These are phyloP conservation scores for Alloascoidea africana DNA, from an alignment of 805 yeast genomes.

Conservation along the genomic window DNA sequence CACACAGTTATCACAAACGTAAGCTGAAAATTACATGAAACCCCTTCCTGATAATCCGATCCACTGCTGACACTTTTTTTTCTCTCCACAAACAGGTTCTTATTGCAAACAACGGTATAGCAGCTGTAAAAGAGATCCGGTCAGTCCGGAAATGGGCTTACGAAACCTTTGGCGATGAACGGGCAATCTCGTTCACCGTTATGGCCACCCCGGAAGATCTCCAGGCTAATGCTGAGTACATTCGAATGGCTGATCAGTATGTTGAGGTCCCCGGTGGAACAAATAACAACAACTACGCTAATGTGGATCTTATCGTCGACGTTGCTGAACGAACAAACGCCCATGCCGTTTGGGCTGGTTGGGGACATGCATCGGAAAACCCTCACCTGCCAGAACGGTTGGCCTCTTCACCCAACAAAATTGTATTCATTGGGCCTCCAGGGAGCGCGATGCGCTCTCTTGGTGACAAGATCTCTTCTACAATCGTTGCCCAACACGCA, in stretches of 20 bases:
- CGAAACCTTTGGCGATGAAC: constrained; percentile 95
- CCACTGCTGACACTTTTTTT: neutral
- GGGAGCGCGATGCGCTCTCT: constrained; percentile 99
- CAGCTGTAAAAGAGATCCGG: constrained; percentile 96
- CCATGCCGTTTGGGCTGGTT: constrained; percentile 99
- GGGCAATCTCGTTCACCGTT: constrained; percentile 84
- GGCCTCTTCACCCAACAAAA: constrained; percentile 83
- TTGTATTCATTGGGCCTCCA: constrained; percentile 96
- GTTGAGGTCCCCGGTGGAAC: constrained; percentile 99
- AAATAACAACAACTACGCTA: constrained; percentile 95
- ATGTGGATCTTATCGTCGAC: constrained; percentile 93
- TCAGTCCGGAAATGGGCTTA: constrained; percentile 98
- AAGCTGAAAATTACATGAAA: constrained; percentile 6
- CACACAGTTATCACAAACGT: constrained; percentile 80
- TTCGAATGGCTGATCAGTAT: constrained; percentile 97
- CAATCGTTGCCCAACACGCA: constrained; percentile 98
- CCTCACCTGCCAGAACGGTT: constrained; percentile 86
- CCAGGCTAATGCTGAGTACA: constrained; percentile 92
- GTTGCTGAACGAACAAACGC: constrained; percentile 93
- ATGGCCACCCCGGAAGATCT: constrained; percentile 99
- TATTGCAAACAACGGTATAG: constrained; percentile 98
- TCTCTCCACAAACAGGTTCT: constrained; percentile 32
- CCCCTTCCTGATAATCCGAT: neutral
- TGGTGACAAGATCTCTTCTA: constrained; percentile 95
- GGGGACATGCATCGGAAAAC: constrained; percentile 99